These are phyloP conservation scores for Rugosomyces carneus DNA, from an alignment of 1,284 basidiomycete genomes.

Conservation along the genomic window DNA sequence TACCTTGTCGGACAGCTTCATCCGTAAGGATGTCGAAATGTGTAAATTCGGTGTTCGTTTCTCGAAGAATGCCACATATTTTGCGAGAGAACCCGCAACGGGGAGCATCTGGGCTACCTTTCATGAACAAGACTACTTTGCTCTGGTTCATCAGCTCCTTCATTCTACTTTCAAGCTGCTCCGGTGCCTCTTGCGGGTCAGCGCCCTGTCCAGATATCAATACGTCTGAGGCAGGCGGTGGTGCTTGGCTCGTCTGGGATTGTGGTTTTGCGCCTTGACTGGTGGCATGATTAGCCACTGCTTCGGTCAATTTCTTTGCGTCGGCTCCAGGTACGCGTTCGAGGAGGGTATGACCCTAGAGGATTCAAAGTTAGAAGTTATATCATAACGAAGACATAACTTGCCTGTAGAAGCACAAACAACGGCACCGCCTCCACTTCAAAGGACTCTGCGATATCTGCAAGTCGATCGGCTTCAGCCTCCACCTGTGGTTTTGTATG, in stretches of 20 bases:
- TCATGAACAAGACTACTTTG: conserved; percentile 93
- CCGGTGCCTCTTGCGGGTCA: conserved; percentile 52
- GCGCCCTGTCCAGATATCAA: conserved; percentile 17
- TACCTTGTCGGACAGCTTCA: conserved; percentile 53
- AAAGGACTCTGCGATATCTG: conserved; percentile 92
- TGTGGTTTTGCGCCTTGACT: conserved; percentile 30
- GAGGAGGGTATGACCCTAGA: conserved; percentile 88
- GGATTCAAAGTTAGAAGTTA: conserved; percentile 24
- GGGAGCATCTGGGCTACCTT: conserved; percentile 81
- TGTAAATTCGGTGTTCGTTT: conserved; percentile 74
- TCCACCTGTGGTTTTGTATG: conserved; percentile 57
- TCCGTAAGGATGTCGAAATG: conserved; percentile 91
- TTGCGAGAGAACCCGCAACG: conserved; percentile 93
- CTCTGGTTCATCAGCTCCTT: conserved; percentile 62
- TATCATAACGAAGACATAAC: conserved; percentile 16
- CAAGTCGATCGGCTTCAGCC: conserved; percentile 80
- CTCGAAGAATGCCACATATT: conserved; percentile 78
- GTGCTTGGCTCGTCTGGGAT: conserved; percentile 36
- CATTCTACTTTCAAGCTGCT: conserved; percentile 62
- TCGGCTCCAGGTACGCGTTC: conserved; percentile 82
- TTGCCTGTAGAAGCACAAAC: conserved; percentile 78
- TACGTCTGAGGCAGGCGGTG: conserved; percentile 32
- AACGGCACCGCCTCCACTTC: conserved; percentile 89
- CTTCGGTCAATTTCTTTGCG: conserved; percentile 58
- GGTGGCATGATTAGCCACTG: conserved; percentile 53